Conservation (phyloP, 768 basidiomycete genomes). For the Psilocybe cubensis region DNA sequence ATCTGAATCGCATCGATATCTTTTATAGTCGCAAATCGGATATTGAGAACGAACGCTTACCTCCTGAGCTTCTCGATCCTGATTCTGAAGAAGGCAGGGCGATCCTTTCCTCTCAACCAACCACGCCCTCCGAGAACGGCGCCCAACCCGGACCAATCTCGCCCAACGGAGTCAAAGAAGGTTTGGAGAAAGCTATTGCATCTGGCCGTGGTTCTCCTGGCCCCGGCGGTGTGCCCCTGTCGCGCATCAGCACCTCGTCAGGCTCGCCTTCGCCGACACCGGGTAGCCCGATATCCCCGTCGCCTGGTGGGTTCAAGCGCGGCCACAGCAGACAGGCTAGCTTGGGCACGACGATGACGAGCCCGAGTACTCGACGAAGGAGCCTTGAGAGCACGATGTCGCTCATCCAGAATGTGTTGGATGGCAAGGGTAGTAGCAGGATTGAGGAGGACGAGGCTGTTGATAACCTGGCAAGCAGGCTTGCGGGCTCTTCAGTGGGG, state of each 20-base stretch:
- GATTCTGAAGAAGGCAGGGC: conserved; percentile 72
- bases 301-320: conserved; percentile 59
- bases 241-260: conserved; percentile 36
- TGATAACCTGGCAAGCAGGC: conserved; percentile 33
- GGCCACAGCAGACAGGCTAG: conserved; percentile 80
- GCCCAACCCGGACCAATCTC: conserved; percentile 41
- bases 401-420: conserved; percentile 91
- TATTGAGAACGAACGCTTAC: conserved; percentile 98
- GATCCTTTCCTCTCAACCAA: conserved; percentile 56
- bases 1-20: too few relatives aligned
- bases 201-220: conserved; percentile 25
- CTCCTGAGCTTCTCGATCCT: conserved; percentile 91
- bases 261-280: conserved; percentile 36
- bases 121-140: conserved; percentile 54
- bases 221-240: conserved; percentile 20
- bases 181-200: conserved; percentile 43
- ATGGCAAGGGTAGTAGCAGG: conserved; percentile 52
- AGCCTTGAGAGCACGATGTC: conserved; percentile 96
- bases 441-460: conserved; percentile 44
- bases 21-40: conserved; percentile 87
- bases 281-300: conserved; percentile 45
- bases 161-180: conserved; percentile 50
- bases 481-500: conserved; percentile 38
- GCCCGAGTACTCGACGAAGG: conserved; percentile 89
- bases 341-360: conserved; percentile 94